phyloP scores from a whole-genome alignment of 75 land plant species.

The Selaginella tamariscina region DNA sequence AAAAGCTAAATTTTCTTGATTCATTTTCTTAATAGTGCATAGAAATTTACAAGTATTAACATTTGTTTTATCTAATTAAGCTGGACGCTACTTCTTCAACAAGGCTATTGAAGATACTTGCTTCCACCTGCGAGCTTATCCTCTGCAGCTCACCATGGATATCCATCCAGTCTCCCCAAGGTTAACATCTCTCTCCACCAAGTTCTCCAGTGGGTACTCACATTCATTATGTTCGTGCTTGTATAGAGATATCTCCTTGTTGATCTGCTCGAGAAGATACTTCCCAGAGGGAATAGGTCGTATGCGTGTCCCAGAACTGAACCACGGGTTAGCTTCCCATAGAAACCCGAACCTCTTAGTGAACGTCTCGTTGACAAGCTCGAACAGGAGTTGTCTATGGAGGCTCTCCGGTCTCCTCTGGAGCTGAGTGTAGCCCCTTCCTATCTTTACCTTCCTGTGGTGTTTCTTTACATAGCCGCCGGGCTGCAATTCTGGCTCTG shows the following conservation, averaged over 20 bases:
- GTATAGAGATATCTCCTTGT: neutral
- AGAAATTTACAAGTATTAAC: neutral
- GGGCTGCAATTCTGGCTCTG: conserved; percentile 13
- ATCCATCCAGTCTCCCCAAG: neutral
- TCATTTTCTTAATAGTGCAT: no score
- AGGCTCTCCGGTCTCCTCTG: neutral
- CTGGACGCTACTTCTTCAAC: neutral
- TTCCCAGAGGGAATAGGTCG: neutral
- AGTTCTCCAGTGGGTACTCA: neutral
- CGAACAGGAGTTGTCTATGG: conserved; percentile 48
- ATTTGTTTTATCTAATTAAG: neutral
- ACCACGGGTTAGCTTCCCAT: neutral
- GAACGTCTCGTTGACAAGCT: conserved; percentile 51
- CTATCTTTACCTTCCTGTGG: conserved; percentile 7
- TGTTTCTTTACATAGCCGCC: conserved; percentile 16
- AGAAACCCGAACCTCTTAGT: conserved; percentile 10
- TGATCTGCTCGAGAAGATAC: neutral
- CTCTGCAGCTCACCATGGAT: neutral
- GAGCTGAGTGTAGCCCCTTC: neutral
- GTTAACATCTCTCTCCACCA: neutral
- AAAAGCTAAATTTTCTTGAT: no score
- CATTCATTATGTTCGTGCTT: neutral
- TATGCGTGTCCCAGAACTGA: neutral
- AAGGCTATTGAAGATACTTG: neutral
- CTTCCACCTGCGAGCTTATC: neutral